Percentiles rank a stretch among this genome's conserved stretches.
Evolutionary conservation across 257 asterid species (phyloP).

Genomic region (Penstemon eatonii): DNA sequence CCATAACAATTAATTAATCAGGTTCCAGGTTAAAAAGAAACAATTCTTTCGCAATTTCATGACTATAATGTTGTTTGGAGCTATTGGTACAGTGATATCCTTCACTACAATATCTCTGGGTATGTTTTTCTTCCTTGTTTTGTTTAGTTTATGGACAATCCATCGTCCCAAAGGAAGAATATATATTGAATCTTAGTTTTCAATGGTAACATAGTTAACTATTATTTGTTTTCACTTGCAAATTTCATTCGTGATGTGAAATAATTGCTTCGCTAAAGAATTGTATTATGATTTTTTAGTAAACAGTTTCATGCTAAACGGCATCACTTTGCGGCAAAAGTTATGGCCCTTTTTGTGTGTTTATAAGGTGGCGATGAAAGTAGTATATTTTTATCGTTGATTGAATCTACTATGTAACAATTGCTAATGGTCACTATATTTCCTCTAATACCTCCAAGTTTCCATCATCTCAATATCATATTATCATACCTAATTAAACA

Average conservation of each 20-base stretch:
- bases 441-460: conserved; percentile 12
- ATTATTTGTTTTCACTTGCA: neutral
- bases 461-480: neutral
- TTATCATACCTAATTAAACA: conserved; percentile 9
- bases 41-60: conserved; percentile 96
- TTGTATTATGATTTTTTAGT: too few species aligned
- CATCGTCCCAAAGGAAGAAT: neutral
- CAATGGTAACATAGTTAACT: conserved; percentile 18
- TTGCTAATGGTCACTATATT: conserved; percentile 16
- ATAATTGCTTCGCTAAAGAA: conserved; percentile 2
- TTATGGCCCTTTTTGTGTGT: too few species aligned
- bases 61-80: conserved; percentile 89
- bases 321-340: too few species aligned
- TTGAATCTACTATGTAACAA: conserved; percentile 14
- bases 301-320: too few species aligned
- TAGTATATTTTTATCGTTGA: conserved; percentile 8
- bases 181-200: conserved; percentile 15
- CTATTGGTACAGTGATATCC: conserved; percentile 93
- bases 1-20: conserved; percentile 42
- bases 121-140: conserved; percentile 35
- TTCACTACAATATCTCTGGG: conserved; percentile 81
- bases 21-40: conserved; percentile 99
- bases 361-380: too few species aligned
- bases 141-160: conserved; percentile 16
- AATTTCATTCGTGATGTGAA: conserved; percentile 7